phyloP scores from a whole-genome alignment of 306 rosid species.

The Vigna angularis region DNA sequence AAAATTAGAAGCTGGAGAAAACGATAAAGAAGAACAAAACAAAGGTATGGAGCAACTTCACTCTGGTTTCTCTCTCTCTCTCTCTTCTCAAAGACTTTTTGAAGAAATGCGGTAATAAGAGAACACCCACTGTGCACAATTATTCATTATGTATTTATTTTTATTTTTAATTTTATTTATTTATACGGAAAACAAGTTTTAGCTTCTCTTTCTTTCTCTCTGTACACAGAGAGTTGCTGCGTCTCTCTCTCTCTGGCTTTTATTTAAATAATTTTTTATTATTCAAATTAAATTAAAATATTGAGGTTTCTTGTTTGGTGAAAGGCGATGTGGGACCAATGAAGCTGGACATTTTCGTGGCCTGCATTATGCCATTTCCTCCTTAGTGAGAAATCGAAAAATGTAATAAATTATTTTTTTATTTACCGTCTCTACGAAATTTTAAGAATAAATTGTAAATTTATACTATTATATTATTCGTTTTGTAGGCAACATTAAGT shows the following conservation, averaged over 20 bases:
- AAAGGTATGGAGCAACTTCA: constrained; percentile 46
- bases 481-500: too few species aligned
- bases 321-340: constrained; percentile 54
- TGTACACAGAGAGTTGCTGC: constrained; percentile 36
- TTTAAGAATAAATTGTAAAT: too few species aligned
- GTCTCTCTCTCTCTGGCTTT: constrained; percentile 46
- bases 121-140: constrained; percentile 36
- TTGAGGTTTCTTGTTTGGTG: constrained; percentile 30
- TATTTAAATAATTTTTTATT: neutral
- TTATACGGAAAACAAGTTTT: constrained; percentile 42
- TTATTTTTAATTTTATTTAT: too few species aligned
- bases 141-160: constrained; percentile 33
- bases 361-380: constrained; percentile 50
- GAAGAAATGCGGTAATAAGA: constrained; percentile 47
- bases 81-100: constrained; percentile 32
- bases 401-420: too few species aligned
- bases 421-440: too few species aligned
- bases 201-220: constrained; percentile 48
- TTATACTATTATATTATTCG: too few species aligned
- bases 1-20: constrained; percentile 63
- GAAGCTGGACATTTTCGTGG: constrained; percentile 64
- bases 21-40: constrained; percentile 58
- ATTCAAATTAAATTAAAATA: constrained; percentile 12
- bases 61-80: constrained; percentile 23
- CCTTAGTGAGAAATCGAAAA: neutral